These are phyloP conservation scores for Lycium ferocissimum DNA, from an alignment of 257 asterid species.

Conservation along the genomic window DNA sequence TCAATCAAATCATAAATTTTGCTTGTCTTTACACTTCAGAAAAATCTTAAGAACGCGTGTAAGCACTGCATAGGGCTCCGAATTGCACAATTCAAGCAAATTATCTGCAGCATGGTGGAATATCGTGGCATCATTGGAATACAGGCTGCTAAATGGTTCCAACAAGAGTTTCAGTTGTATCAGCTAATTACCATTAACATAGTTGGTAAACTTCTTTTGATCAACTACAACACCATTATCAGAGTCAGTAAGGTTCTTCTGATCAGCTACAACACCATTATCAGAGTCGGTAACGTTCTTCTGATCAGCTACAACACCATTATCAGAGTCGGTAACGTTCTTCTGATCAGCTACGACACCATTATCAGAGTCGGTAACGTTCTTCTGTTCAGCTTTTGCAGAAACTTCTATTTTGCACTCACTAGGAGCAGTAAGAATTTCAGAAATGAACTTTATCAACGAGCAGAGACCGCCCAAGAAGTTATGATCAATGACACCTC, in stretches of 20 bases:
- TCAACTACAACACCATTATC: neutral
- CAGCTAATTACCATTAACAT: slow-evolving; percentile 2
- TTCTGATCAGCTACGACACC: neutral
- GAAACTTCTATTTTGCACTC: slow-evolving; percentile 45
- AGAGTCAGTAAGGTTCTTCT: neutral
- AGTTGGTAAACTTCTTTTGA: neutral
- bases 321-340: neutral
- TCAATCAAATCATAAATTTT: neutral
- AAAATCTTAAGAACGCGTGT: neutral
- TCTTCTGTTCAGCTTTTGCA: slow-evolving; percentile 45
- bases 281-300: neutral
- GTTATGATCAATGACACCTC: slow-evolving; percentile 80
- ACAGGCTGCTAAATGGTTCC: slow-evolving; percentile 21
- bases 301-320: neutral
- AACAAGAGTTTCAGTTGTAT: neutral
- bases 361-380: neutral
- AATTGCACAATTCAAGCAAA: neutral
- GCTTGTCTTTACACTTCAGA: neutral
- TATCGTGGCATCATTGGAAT: neutral
- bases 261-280: neutral
- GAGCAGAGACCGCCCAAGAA: slow-evolving; percentile 94
- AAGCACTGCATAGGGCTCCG: neutral
- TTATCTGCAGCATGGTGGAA: neutral
- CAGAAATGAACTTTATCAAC: slow-evolving; percentile 73
- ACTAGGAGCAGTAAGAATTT: slow-evolving; percentile 60